Evolutionary conservation across 352 stramenopile genomes (phyloP).

Genomic region (Pilasporangium apinafurcum): DNA sequence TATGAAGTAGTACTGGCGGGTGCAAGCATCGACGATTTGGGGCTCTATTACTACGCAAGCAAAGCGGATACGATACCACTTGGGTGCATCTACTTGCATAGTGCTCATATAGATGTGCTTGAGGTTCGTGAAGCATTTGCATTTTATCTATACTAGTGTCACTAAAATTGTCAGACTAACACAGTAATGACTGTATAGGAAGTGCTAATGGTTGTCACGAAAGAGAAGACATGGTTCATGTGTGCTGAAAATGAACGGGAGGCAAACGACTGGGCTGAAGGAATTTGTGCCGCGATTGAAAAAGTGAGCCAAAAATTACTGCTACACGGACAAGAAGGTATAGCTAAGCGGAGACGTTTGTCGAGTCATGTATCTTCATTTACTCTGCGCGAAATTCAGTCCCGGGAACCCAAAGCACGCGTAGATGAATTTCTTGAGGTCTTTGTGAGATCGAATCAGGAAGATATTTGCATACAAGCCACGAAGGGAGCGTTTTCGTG

Average conservation of each 20-base stretch:
- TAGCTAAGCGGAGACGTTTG: conserved; percentile 24
- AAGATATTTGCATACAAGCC: conserved; percentile 45
- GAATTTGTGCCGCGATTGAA: conserved; percentile 55
- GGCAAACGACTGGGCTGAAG: conserved; percentile 55
- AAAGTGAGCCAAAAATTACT: conserved; percentile 16
- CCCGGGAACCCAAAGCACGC: conserved; percentile 31
- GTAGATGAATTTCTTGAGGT: conserved; percentile 73
- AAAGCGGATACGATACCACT: conserved; percentile 28
- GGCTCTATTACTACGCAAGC: conserved; percentile 61
- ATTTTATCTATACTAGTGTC: no score
- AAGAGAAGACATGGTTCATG: conserved; percentile 78
- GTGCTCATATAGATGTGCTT: conserved; percentile 59
- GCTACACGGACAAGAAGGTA: conserved; percentile 6
- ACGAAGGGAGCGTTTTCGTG: conserved; percentile 60
- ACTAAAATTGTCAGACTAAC: no score
- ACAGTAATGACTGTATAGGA: conserved; percentile 24
- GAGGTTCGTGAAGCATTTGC: conserved; percentile 11
- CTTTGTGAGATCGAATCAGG: conserved; percentile 42
- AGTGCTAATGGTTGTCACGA: conserved; percentile 69
- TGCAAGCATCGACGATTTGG: conserved; percentile 35
- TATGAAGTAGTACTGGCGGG: conserved; percentile 66
- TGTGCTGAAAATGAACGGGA: conserved; percentile 52
- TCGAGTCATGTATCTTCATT: conserved; percentile 30
- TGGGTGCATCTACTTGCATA: conserved; percentile 54
- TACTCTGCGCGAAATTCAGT: conserved; percentile 59